These are phyloP conservation scores for Phytophthora kernoviae DNA, from an alignment of 352 stramenopile genomes.

Conservation along the genomic window DNA sequence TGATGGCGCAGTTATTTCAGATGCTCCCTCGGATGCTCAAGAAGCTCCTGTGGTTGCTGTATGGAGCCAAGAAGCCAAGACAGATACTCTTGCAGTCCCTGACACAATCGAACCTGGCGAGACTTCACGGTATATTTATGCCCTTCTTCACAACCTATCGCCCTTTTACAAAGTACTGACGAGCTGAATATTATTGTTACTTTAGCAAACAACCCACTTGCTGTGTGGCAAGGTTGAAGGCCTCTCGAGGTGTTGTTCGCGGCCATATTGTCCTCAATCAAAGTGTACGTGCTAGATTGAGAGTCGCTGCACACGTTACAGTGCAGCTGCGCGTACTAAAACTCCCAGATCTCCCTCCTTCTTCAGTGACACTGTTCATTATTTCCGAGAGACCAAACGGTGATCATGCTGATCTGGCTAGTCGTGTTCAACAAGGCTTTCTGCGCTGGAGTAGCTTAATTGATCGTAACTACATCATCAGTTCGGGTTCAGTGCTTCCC, in stretches of 20 bases:
- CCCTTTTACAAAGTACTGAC: slow-evolving; percentile 8
- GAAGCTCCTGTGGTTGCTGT: slow-evolving; percentile 46
- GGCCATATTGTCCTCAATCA: slow-evolving; percentile 46
- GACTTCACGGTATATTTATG: slow-evolving; percentile 13
- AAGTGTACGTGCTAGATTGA: slow-evolving; percentile 19
- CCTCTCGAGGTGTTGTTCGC: slow-evolving; percentile 35
- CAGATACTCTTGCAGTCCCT: background rate
- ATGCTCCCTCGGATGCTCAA: slow-evolving; percentile 33
- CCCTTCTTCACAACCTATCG: background rate
- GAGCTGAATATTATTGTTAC: background rate
- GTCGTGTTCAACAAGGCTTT: slow-evolving; percentile 40
- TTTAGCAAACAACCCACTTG: slow-evolving; percentile 21
- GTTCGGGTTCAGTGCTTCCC: slow-evolving; percentile 41
- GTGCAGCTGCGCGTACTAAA: slow-evolving; percentile 61
- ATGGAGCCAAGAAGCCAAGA: slow-evolving; percentile 30
- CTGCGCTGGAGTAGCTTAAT: slow-evolving; percentile 30
- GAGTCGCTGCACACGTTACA: slow-evolving; percentile 15
- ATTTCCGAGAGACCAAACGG: slow-evolving; percentile 10
- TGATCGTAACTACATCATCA: slow-evolving; percentile 22
- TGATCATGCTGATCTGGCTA: slow-evolving; percentile 2
- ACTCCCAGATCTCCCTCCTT: slow-evolving; percentile 45
- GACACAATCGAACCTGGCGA: slow-evolving; percentile 20
- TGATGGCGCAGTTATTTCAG: slow-evolving; percentile 51
- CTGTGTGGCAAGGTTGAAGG: slow-evolving; percentile 50
- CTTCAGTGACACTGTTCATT: slow-evolving; percentile 34